Base-by-base conservation (phyloP, 306 rosid species). In the Dryas alaskensis region DNA sequence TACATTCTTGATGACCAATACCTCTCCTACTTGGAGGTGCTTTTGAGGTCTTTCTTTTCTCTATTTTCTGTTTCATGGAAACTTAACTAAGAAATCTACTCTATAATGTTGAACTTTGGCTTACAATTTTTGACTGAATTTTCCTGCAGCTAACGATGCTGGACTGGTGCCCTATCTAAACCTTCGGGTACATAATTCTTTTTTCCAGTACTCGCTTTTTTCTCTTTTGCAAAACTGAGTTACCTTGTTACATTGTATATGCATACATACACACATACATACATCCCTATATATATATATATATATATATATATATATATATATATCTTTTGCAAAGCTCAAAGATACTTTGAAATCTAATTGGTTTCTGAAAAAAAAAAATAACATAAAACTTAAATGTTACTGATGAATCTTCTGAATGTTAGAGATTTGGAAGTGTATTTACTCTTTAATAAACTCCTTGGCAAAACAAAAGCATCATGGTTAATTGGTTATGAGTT, bases 151-250 rank as follows among this genome's bases (percentile, higher is more conserved):
- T 27, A 78, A 78, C 62, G 7, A 5, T 45, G 65, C 27, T 22
- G 72, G 65, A 52, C 27, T 53, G 3, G 44, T 14, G 55, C 81
- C 81, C 6, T 70, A 31, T 45, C 39, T 78, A 69, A 78, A 78
- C 49, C 81, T 78, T 14, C 66, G 51, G 45, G 81, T 78, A 61
- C 10, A 22, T 22, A 7, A 22, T 52, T 70, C 40, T 55, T 19
- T 14, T 39, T 52, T 13, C 25, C 7, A 50, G 25, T 17, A 43
- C 8, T 5, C 3, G 6, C 22, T 22, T 22, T 22, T 22, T 22
- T 22, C 22, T 22, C 22, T 22, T 22, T 22, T 22, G 22, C 22
- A 22, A 22, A 22, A 22, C 22, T 22, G 22, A 22, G 22, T 72
- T 17, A 14, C 31, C 11, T 12, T 40, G 43, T 9, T 31, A 31